A percentile compares a stretch with the other conserved stretches of the same genome.
Evolutionary conservation across 139 green algal species (phyloP).

Genomic region (Tetradesmus lagerheimii): DNA sequence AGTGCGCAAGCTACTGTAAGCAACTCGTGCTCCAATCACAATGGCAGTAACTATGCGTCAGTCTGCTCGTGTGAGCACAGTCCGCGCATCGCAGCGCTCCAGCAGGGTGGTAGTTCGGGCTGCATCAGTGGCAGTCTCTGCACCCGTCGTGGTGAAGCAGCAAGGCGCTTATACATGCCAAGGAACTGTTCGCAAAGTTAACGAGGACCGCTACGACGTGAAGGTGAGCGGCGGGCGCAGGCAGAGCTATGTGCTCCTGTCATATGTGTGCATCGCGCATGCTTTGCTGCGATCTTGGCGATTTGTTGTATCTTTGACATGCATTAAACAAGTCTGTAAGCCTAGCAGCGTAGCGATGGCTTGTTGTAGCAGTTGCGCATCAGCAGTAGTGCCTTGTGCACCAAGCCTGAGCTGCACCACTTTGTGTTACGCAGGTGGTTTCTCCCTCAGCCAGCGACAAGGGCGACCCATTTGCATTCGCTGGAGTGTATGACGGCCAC

Average conservation of each 20-base stretch:
- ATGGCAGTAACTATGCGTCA: neutral
- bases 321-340: neutral
- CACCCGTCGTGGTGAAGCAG: constrained; percentile 37
- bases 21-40: neutral
- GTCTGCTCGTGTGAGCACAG: neutral
- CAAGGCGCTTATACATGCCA: constrained; percentile 49
- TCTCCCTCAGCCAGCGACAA: neutral
- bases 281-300: neutral
- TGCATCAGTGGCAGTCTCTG: neutral
- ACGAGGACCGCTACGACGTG: constrained; percentile 68
- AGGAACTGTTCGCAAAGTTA: constrained; percentile 65
- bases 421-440: neutral
- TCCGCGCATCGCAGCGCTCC: neutral
- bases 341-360: neutral
- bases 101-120: constrained; percentile 7
- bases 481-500: constrained; percentile 72
- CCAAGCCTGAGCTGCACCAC: neutral
- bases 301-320: neutral
- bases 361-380: neutral
- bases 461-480: constrained; percentile 42
- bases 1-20: neutral
- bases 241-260: neutral
- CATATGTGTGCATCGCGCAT: neutral
- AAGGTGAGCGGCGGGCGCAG: constrained; percentile 5
- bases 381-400: constrained; percentile 8